Conservation (phyloP, 2,329 filamentous ascomycete species). For the Penicillium palitans region DNA sequence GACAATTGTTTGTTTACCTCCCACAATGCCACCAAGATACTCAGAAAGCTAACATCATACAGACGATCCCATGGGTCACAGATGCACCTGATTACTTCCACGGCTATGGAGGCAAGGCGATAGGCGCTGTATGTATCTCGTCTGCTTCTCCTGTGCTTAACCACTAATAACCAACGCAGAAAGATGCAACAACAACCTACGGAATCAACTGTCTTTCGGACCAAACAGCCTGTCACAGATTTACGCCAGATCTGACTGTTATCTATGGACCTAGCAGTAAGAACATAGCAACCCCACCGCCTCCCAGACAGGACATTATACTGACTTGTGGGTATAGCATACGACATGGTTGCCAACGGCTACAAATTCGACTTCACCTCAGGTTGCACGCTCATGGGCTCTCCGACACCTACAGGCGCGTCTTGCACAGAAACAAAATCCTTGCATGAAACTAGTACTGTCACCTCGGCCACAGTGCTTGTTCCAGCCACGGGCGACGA, state of each 20-base stretch:
- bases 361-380: constrained; percentile 6
- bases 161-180: background rate
- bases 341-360: constrained; percentile 2
- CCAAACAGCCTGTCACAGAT: background rate
- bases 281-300: background rate
- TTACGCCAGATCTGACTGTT: constrained; percentile 8
- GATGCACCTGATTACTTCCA: constrained; percentile 9
- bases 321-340: constrained; percentile 1
- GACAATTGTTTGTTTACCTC: constrained; percentile 6
- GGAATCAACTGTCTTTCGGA: constrained; percentile 9
- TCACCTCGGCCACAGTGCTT: background rate
- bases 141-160: background rate
- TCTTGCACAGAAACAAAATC: constrained; percentile 3
- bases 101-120: constrained; percentile 6
- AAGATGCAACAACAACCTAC: constrained; percentile 3
- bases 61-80: constrained; percentile 10
- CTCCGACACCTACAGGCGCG: background rate
- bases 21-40: too few species aligned
- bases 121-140: background rate
- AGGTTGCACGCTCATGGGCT: constrained; percentile 1
- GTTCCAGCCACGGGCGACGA: background rate
- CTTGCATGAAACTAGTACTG: background rate
- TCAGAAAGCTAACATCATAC: background rate
- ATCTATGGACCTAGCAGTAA: constrained; percentile 5
- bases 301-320: background rate